phyloP scores from a whole-genome alignment of 2,329 filamentous ascomycete species.

The Aspergillus transmontanensis region DNA sequence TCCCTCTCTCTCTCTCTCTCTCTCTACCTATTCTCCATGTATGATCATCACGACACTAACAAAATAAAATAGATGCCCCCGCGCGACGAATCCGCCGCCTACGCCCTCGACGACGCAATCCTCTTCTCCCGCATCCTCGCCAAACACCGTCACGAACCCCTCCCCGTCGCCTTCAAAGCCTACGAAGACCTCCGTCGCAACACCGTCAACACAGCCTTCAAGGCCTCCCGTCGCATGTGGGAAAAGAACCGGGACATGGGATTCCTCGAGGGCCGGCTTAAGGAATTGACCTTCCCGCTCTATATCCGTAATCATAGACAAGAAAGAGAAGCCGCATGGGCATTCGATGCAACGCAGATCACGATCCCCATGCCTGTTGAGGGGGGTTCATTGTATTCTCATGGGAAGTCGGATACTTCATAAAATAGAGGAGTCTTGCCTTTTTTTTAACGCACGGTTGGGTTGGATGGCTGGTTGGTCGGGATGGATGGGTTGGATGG shows the following conservation, averaged over 20 bases:
- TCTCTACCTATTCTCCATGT: too few relatives aligned
- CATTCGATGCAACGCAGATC: conserved; percentile 39
- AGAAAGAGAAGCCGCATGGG: conserved; percentile 36
- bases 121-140: conserved; percentile 44
- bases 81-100: conserved; percentile 48
- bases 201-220: conserved; percentile 43
- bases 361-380: conserved; percentile 31
- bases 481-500: background rate
- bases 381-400: conserved; percentile 29
- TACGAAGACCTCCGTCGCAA: conserved; percentile 43
- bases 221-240: conserved; percentile 42
- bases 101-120: conserved; percentile 49
- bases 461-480: conserved; percentile 7
- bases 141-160: conserved; percentile 34
- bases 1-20: too few relatives aligned
- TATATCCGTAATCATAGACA: conserved; percentile 33
- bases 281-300: conserved; percentile 43
- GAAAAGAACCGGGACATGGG: conserved; percentile 43
- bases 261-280: conserved; percentile 36
- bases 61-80: conserved; percentile 46
- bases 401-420: conserved; percentile 21
- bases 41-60: conserved; percentile 6
- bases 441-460: background rate
- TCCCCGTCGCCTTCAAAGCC: conserved; percentile 36
- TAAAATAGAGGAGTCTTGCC: background rate